Base-by-base conservation (phyloP, 2,329 filamentous ascomycete species). In the Boeremia exigua region DNA sequence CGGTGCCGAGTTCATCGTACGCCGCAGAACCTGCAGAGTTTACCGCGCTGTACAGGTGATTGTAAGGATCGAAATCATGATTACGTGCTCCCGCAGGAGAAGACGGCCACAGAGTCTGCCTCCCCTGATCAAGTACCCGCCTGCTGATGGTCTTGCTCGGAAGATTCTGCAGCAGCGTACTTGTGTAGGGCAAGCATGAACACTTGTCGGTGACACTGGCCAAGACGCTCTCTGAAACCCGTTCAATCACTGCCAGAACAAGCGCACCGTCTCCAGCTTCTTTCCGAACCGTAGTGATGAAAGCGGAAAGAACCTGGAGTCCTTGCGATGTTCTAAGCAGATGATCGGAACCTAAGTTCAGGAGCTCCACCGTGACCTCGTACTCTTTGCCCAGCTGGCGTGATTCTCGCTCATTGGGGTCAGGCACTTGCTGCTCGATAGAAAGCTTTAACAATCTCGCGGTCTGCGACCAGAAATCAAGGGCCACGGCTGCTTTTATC, bases 211-310 rank as follows among this genome's bases (percentile, higher is more conserved):
- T 45, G 6, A 47, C 53, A 7, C 42, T 48, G 15, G 59, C 36
- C 54, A 72, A 39, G 14, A 74, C 46, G 25, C 55, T 43, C 69
- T 72, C 87, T 0, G 90, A 85, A 3, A 95, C 67, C 1, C 88
- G 89, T 58, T 96, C 91, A 34, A 93, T 79, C 1, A 92, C 81
- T 23, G 84, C 83, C 45, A 90, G 79, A 5, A 87, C 84, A 36
- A 88, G 81, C 6, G 86, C 88, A 14, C 84, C 83, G 58, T 91
- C 86, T 3, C 91, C 90, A 48, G 84, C 84, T 60, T 91, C 86
- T 23, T 48, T 54, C 15, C 80, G 82, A 6, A 88, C 83, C 48
- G 84, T 83, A 8, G 80, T 75, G 3, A 84, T 78, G 8, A 91
- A 76, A 0, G 80, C 73, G 8, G 82, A 77, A 48, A 91, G 85